These are phyloP conservation scores for Trametes punicea DNA, from an alignment of 768 basidiomycete species.

Conservation along the genomic window DNA sequence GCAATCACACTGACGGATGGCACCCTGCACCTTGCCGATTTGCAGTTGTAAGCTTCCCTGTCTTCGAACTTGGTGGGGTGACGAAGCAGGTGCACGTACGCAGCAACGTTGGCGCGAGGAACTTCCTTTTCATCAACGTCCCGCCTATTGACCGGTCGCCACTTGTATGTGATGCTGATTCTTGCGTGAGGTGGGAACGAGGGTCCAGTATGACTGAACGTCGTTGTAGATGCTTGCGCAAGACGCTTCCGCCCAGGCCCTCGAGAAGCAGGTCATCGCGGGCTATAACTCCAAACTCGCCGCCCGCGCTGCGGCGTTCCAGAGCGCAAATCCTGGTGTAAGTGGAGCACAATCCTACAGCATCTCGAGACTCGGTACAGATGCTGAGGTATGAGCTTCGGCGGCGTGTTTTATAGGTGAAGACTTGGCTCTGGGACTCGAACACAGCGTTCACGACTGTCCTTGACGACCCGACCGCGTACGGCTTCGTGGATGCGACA, in stretches of 20 bases:
- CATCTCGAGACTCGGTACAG: background rate
- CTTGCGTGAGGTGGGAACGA: too few species aligned
- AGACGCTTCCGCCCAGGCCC: slow-evolving; percentile 35
- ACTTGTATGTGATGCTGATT: slow-evolving; percentile 43
- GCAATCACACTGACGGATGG: background rate
- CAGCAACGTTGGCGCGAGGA: slow-evolving; percentile 53
- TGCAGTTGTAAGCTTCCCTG: slow-evolving; percentile 1
- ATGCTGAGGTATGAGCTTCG: background rate
- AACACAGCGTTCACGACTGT: slow-evolving; percentile 47
- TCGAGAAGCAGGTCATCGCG: slow-evolving; percentile 45
- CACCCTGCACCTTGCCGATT: background rate
- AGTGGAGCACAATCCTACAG: slow-evolving; percentile 25
- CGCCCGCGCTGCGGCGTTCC: slow-evolving; percentile 39
- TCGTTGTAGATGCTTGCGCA: slow-evolving; percentile 46
- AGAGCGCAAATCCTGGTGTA: slow-evolving; percentile 45
- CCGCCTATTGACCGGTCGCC: slow-evolving; percentile 58
- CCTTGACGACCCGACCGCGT: slow-evolving; percentile 45
- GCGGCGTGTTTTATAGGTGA: slow-evolving; percentile 33
- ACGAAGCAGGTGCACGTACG: slow-evolving; percentile 28
- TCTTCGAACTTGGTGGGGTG: background rate
- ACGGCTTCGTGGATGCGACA: slow-evolving; percentile 53
- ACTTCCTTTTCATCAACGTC: slow-evolving; percentile 62
- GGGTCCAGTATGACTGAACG: background rate
- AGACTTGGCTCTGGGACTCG: slow-evolving; percentile 50
- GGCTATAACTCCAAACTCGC: slow-evolving; percentile 51